Evolutionary conservation across 2,329 filamentous ascomycete genomes (phyloP).

Genomic region (Paraconiothyrium brasiliense): DNA sequence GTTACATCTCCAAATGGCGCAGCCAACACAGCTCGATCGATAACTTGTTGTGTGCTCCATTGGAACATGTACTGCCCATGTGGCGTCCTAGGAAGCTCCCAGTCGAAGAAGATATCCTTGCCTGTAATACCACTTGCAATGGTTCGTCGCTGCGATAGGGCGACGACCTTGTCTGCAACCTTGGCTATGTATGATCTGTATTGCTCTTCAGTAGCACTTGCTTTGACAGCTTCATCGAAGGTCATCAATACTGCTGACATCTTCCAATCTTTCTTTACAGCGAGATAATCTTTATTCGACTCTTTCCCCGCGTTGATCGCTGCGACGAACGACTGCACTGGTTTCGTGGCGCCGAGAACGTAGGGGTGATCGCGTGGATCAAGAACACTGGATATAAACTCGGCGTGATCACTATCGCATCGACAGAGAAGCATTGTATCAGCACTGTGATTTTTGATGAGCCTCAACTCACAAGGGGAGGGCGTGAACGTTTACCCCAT

Average conservation of each 20-base stretch:
- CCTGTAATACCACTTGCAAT: conserved; percentile 34
- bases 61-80: conserved; percentile 51
- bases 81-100: conserved; percentile 48
- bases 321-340: conserved; percentile 38
- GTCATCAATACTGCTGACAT: conserved; percentile 41
- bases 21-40: conserved; percentile 47
- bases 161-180: conserved; percentile 20
- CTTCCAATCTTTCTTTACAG: conserved; percentile 46
- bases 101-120: conserved; percentile 39
- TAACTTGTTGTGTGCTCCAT: conserved; percentile 41
- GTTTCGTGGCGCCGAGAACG: conserved; percentile 50
- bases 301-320: conserved; percentile 33
- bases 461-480: neutral
- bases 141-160: conserved; percentile 17
- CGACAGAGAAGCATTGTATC: conserved; percentile 53
- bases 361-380: conserved; percentile 53
- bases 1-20: conserved; percentile 52
- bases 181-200: conserved; percentile 35
- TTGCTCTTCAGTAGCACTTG: conserved; percentile 33
- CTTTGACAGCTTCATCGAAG: conserved; percentile 49
- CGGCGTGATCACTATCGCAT: conserved; percentile 50
- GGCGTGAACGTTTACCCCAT: conserved; percentile 34
- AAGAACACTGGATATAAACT: conserved; percentile 53
- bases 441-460: conserved; percentile 24
- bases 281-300: conserved; percentile 34